These are phyloP conservation scores for Suillus hirtellus DNA, from an alignment of 768 basidiomycete genomes.

Conservation along the genomic window DNA sequence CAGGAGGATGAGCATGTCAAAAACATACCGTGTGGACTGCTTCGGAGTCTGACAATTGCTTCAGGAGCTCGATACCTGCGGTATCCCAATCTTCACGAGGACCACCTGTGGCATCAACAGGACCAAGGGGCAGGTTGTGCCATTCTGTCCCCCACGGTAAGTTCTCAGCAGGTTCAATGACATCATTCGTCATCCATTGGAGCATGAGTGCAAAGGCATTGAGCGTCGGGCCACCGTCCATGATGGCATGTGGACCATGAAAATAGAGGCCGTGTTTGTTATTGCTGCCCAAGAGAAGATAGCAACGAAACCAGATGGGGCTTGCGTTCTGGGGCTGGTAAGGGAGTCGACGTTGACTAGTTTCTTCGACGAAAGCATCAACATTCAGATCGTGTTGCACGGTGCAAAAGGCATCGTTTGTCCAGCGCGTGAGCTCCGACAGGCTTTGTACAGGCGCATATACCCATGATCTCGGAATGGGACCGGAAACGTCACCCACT, in stretches of 20 bases:
- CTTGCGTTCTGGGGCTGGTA: constrained; percentile 15
- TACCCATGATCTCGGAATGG: constrained; percentile 13
- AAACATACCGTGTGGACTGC: constrained; percentile 15
- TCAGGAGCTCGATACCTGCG: constrained; percentile 17
- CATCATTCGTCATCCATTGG: constrained; percentile 17
- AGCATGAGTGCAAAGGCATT: constrained; percentile 23
- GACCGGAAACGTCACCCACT: constrained; percentile 6
- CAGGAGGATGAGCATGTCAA: not conserved
- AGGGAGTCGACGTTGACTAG: constrained; percentile 17
- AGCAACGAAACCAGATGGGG: constrained; percentile 13
- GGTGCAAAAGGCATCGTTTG: constrained; percentile 20
- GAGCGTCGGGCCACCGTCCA: constrained; percentile 25
- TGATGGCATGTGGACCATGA: constrained; percentile 22
- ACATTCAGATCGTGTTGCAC: constrained; percentile 20
- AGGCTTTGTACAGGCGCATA: constrained; percentile 20
- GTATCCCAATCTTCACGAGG: constrained; percentile 20
- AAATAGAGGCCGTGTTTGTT: constrained; percentile 26
- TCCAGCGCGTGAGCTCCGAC: constrained; percentile 24
- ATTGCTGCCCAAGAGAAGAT: constrained; percentile 16
- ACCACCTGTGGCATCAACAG: constrained; percentile 27
- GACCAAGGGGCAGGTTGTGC: constrained; percentile 28
- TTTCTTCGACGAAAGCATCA: constrained; percentile 19
- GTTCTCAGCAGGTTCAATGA: not conserved
- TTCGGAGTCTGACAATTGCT: constrained; percentile 13
- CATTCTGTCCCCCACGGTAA: constrained; percentile 22